These are phyloP conservation scores for Alternaria alternata DNA, from an alignment of 2,329 filamentous ascomycete genomes.

Conservation along the genomic window DNA sequence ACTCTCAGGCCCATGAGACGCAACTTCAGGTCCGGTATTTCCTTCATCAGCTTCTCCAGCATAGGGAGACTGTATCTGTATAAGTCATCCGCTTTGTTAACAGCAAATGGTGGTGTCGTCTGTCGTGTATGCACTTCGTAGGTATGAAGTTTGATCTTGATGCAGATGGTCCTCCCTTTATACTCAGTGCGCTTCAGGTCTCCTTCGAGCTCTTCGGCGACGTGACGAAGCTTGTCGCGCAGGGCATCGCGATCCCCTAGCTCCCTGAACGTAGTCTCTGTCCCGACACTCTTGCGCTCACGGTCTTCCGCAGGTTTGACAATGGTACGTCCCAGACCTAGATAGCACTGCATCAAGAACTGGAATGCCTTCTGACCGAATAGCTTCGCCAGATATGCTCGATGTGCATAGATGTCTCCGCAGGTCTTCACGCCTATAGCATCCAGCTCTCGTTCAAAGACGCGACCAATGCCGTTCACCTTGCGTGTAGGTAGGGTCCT, in stretches of 20 bases:
- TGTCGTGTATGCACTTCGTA: slow-evolving; percentile 92
- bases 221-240: slow-evolving; percentile 78
- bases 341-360: slow-evolving; percentile 83
- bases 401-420: slow-evolving; percentile 81
- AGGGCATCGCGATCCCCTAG: slow-evolving; percentile 74
- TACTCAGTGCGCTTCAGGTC: slow-evolving; percentile 81
- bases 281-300: slow-evolving; percentile 92
- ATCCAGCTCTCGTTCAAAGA: slow-evolving; percentile 88
- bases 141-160: slow-evolving; percentile 94
- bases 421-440: slow-evolving; percentile 89
- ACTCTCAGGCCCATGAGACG: slow-evolving; percentile 89
- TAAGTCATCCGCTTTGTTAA: slow-evolving; percentile 79
- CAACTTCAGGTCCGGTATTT: slow-evolving; percentile 79
- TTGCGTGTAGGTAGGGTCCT: slow-evolving; percentile 82
- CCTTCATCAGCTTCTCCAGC: slow-evolving; percentile 81
- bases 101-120: slow-evolving; percentile 73
- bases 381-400: slow-evolving; percentile 75
- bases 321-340: slow-evolving; percentile 85
- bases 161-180: slow-evolving; percentile 87
- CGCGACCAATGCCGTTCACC: slow-evolving; percentile 92
- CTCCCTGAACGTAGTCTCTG: slow-evolving; percentile 89
- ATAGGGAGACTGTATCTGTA: slow-evolving; percentile 85
- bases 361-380: slow-evolving; percentile 93
- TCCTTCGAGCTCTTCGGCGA: slow-evolving; percentile 84
- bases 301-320: slow-evolving; percentile 88